Evolutionary conservation across 2,329 filamentous ascomycete genomes (phyloP).

Genomic region (Ceratocystiopsis sp.): DNA sequence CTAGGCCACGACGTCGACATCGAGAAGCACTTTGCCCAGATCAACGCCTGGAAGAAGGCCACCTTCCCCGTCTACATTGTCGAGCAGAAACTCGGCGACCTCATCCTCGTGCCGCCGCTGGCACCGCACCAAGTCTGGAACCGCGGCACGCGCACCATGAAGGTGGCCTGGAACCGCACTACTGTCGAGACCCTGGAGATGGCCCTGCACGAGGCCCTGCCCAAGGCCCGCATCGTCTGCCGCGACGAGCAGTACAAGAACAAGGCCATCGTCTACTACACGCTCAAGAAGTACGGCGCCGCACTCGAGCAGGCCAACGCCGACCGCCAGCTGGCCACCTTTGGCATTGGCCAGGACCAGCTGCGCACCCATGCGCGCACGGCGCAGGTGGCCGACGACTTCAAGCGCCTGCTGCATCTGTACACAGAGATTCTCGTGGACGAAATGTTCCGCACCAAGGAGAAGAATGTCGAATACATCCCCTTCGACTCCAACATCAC

Average conservation of each 20-base stretch:
- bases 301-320: conserved; percentile 39
- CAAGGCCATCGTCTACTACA: conserved; percentile 86
- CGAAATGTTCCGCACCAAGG: conserved; percentile 65
- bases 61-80: conserved; percentile 87
- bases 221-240: conserved; percentile 78
- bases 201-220: conserved; percentile 72
- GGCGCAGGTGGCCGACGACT: conserved; percentile 64
- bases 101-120: conserved; percentile 81
- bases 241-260: conserved; percentile 98
- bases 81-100: conserved; percentile 78
- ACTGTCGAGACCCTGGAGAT: conserved; percentile 81
- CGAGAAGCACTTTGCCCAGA: conserved; percentile 89
- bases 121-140: conserved; percentile 99
- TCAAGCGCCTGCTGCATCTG: conserved; percentile 60
- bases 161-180: conserved; percentile 94
- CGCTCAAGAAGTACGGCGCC: conserved; percentile 61
- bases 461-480: conserved; percentile 56
- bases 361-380: conserved; percentile 25
- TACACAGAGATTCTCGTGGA: conserved; percentile 67
- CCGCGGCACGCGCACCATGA: conserved; percentile 85
- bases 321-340: conserved; percentile 23
- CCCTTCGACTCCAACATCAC: conserved; percentile 83
- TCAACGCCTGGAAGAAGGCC: conserved; percentile 89
- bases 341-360: conserved; percentile 29
- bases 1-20: conserved; percentile 94